These are phyloP conservation scores for Endogone sp. DNA, from an alignment of 192 early-diverging fungal genomes.

Conservation along the genomic window DNA sequence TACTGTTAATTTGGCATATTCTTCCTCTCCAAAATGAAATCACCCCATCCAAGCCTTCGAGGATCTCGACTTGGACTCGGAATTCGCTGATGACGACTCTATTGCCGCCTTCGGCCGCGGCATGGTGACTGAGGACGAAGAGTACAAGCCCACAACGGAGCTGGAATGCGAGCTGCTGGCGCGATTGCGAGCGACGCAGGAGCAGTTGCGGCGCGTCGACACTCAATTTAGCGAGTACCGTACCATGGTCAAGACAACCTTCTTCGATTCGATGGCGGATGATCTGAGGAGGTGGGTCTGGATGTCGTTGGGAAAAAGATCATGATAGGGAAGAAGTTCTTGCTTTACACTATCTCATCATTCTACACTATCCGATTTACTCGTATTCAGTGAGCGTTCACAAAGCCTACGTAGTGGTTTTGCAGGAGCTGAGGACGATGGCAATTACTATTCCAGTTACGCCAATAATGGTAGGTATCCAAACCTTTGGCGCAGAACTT, in stretches of 20 bases:
- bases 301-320: neutral
- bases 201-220: conserved; percentile 46
- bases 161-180: conserved; percentile 54
- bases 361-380: neutral
- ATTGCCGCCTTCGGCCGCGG: conserved; percentile 15
- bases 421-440: conserved; percentile 10
- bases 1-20: too few relatives aligned
- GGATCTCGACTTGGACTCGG: conserved; percentile 60
- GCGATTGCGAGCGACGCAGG: conserved; percentile 48
- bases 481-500: neutral
- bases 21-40: too few relatives aligned
- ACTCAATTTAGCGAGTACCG: conserved; percentile 68
- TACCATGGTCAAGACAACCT: conserved; percentile 62
- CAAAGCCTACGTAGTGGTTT: neutral
- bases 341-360: too few relatives aligned
- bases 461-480: conserved; percentile 76
- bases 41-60: conserved; percentile 44
- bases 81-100: conserved; percentile 39
- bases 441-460: conserved; percentile 96
- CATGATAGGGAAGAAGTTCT: too few relatives aligned
- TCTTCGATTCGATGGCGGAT: conserved; percentile 53
- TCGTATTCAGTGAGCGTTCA: neutral
- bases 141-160: conserved; percentile 33
- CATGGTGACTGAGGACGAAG: conserved; percentile 9
- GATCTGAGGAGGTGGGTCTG: conserved; percentile 12